Evolutionary conservation across 2,329 filamentous ascomycete genomes (phyloP), one percentile per base, ranked within the genome.

Genomic region (Talaromyces funiculosus): DNA sequence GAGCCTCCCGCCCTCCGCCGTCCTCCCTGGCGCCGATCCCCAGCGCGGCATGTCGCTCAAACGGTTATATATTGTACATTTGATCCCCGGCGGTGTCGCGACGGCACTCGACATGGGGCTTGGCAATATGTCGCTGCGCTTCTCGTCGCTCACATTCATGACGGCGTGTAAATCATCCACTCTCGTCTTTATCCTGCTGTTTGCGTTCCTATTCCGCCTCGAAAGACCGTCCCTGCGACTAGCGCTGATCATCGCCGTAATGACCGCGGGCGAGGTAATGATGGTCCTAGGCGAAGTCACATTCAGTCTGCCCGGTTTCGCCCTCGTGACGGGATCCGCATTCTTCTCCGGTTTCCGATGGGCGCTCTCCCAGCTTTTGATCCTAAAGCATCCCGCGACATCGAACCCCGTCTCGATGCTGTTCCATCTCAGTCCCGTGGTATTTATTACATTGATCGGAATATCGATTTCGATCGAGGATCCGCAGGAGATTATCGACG

Each of bases 81-180:
- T 99, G 66, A 90, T 90, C 2, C 94, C 94, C 1, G 97, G 93
- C 71, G 94, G 93, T 66, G 85, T 88, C 47, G 92, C 94, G 5
- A 99, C 94, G 0, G 94, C 93, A 10, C 83, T 99, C 61, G 94
- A 99, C 72, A 96, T 99, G 75, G 94, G 94, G 8, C 78, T 99
- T 62, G 94, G 94, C 64, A 99, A 99, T 72, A 96, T 91, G 74
- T 96, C 90, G 54, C 81, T 99, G 67, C 93, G 93, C 75, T 97
- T 95, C 73, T 97, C 97, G 68, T 92, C 90, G 42, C 84, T 99
- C 66, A 97, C 93, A 8, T 99, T 99, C 73, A 96, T 96, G 77
- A 99, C 93, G 62, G 97, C 97, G 93, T 97, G 94, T 78, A 99
- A 99, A 82, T 97, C 93, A 3, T 97, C 92, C 12, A 90, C 92